These are phyloP conservation scores for Botryobasidium botryosum DNA, from an alignment of 768 basidiomycete species.

Conservation along the genomic window DNA sequence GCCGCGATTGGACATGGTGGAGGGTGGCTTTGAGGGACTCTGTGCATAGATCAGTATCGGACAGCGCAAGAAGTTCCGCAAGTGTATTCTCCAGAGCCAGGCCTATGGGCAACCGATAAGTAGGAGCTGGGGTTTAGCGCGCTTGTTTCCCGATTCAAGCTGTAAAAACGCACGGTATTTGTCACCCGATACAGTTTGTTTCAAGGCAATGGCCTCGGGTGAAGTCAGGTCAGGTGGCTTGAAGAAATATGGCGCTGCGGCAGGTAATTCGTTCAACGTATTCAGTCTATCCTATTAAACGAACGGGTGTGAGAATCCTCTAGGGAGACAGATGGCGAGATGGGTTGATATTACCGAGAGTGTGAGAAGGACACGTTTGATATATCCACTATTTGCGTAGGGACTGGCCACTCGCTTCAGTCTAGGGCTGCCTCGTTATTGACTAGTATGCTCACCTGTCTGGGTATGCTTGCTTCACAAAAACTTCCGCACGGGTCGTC, in stretches of 20 bases:
- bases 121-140: too few relatives aligned
- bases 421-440: not conserved
- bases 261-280: conserved; percentile 54
- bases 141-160: too few relatives aligned
- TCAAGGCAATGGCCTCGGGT: conserved; percentile 39
- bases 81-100: too few relatives aligned
- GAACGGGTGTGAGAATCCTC: not conserved
- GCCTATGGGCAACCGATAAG: too few relatives aligned
- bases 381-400: conserved; percentile 37
- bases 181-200: too few relatives aligned
- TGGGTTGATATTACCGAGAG: conserved; percentile 32
- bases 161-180: too few relatives aligned
- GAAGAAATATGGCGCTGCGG: conserved; percentile 63
- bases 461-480: conserved; percentile 42
- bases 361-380: conserved; percentile 43
- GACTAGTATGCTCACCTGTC: conserved; percentile 27
- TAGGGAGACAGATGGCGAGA: not conserved
- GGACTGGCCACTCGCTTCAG: conserved; percentile 19
- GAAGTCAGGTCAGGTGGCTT: conserved; percentile 41
- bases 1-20: too few relatives aligned
- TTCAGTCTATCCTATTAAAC: conserved; percentile 43
- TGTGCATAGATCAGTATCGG: too few relatives aligned
- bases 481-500: conserved; percentile 34
- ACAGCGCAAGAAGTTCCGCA: too few relatives aligned
- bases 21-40: too few relatives aligned